Conservation (phyloP, 2,329 filamentous ascomycete genomes). For the Paramyrothecium roridum region DNA sequence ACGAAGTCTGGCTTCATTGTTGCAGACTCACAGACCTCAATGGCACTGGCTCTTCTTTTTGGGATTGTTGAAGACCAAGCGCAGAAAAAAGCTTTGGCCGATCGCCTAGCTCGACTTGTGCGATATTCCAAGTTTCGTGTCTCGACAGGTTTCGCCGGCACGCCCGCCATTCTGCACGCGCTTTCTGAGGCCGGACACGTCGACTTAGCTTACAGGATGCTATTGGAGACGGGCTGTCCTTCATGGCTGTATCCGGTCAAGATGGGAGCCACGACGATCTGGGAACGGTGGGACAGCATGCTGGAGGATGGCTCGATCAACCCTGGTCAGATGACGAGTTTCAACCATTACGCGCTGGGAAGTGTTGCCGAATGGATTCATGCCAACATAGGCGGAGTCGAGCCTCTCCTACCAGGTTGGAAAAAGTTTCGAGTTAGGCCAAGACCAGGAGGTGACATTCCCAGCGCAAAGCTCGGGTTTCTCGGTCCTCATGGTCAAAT, state of each 20-base stretch:
- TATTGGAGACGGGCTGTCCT: slow-evolving; percentile 37
- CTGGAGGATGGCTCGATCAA: slow-evolving; percentile 38
- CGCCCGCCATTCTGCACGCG: slow-evolving; percentile 29
- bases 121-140: slow-evolving; percentile 29
- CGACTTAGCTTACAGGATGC: slow-evolving; percentile 38
- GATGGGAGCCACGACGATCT: slow-evolving; percentile 41
- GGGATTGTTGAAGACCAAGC: slow-evolving; percentile 22
- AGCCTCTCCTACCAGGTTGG: too few species aligned
- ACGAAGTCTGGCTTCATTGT: slow-evolving; percentile 20
- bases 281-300: slow-evolving; percentile 47
- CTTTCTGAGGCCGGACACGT: slow-evolving; percentile 21
- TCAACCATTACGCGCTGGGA: slow-evolving; percentile 45
- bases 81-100: slow-evolving; percentile 16
- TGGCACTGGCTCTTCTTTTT: slow-evolving; percentile 34
- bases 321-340: slow-evolving; percentile 41
- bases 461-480: too few species aligned
- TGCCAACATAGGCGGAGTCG: slow-evolving; percentile 5
- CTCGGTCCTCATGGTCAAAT: too few species aligned
- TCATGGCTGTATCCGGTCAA: slow-evolving; percentile 45
- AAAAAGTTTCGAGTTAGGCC: too few species aligned
- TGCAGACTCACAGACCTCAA: slow-evolving; percentile 36
- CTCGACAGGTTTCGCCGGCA: slow-evolving; percentile 40
- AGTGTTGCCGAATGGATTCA: slow-evolving; percentile 43
- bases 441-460: too few species aligned
- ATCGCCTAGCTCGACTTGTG: slow-evolving; percentile 26